Conservation (phyloP, 2,329 filamentous ascomycete species). For the Ceratocystis lukuohia region DNA sequence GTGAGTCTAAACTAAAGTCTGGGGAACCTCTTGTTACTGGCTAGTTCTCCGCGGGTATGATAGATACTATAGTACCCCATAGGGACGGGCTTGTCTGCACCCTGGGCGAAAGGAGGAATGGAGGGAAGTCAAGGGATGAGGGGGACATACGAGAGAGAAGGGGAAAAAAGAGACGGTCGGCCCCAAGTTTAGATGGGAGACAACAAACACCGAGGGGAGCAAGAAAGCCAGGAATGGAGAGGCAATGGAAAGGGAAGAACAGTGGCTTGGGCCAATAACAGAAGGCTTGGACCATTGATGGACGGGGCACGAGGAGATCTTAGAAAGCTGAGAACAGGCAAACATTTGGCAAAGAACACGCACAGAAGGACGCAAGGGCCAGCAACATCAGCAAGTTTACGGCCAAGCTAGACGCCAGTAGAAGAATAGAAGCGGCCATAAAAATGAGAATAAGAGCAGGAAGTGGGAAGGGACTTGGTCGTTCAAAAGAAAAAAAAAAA, state of each 20-base stretch:
- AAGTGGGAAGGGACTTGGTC: not conserved
- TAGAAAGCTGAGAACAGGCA: not conserved
- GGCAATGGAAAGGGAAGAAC: not conserved
- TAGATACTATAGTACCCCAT: not conserved
- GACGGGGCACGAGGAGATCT: not conserved
- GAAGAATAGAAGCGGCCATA: not conserved
- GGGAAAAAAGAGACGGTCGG: not conserved
- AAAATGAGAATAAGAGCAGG: not conserved
- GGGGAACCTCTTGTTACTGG: not conserved
- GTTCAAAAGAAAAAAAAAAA: not conserved
- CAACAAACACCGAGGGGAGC: not conserved
- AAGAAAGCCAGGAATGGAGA: not conserved
- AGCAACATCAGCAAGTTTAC: slow-evolving; percentile 1
- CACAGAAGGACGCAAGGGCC: not conserved
- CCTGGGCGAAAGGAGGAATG: not conserved
- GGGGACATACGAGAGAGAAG: not conserved
- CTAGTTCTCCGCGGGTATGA: not conserved
- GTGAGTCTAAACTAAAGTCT: not conserved
- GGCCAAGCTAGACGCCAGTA: not conserved
- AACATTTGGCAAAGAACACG: slow-evolving; percentile 3
- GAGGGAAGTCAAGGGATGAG: not conserved
- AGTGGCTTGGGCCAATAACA: not conserved
- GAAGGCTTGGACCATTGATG: not conserved
- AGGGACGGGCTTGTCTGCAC: not conserved
- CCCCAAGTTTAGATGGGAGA: not conserved